Evolutionary conservation across 2,329 filamentous ascomycete species (phyloP), one percentile per base, ranked within the genome.

Genomic region (Beauveria medogensis): DNA sequence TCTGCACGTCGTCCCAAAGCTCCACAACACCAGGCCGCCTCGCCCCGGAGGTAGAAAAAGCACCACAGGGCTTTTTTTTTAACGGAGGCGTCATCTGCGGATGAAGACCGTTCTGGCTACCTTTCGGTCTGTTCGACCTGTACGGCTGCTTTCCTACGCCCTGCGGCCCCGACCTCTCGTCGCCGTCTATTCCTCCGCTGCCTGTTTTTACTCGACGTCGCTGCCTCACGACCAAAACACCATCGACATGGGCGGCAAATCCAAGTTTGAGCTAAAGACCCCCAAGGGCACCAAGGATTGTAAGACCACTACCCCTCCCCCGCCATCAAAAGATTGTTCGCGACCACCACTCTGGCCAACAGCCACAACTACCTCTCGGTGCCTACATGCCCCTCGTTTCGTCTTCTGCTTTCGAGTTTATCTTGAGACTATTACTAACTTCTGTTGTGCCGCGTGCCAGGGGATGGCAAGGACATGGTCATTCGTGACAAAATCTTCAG

Each of bases 221-320:
- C 44, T 52, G 14, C 54, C 28, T 48, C 34, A 48, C 47, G 46
- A 59, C 57, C 37, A 56, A 55, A 55, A 62, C 28, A 59, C 61
- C 50, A 57, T 55, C 50, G 61, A 62, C 44, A 76, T 75, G 73
- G 69, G 74, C 57, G 71, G 74, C 43, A 79, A 79, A 66, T 72
- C 72, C 62, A 80, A 80, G 65, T 87, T 89, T 75, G 85, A 86
- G 75, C 82, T 95, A 72, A 96, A 96, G 81, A 90, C 88, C 70
- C 90, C 91, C 64, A 96, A 96, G 82, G 91, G 92, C 67, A 96
- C 91, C 66, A 90, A 91, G 72, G 92, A 96, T 74, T 96, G 86
- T 86, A 62, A 70, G 69, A 20, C 24, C 55, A 22, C 56, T 63
- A 43, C 47, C 55, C 41, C 50, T 53, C 46, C 55, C 51, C 59